Evolutionary conservation across 2,329 filamentous ascomycete species (phyloP), one percentile per base, ranked within the genome.

Genomic region (Xylariaceae sp.): DNA sequence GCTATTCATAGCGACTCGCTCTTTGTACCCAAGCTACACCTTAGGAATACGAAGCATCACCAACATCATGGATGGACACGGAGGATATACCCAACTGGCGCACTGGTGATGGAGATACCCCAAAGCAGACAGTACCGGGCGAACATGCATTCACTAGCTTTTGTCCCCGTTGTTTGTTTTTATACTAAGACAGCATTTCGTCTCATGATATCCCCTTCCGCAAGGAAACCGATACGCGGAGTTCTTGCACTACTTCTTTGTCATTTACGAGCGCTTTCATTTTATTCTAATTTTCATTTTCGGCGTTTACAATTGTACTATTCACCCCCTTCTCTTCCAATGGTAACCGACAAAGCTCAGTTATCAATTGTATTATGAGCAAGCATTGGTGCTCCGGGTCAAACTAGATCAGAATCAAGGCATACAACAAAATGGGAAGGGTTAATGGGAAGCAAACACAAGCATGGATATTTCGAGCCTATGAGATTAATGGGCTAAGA

Each of bases 11-110:
- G n/a, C n/a, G n/a, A 30, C 18, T 4, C 3, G 23, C 33, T 8
- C 7, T 11, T 24, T 8, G 27, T 46, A n/a, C n/a, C 27, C 23
- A 24, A 30, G 24, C 10, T 20, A 26, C 13, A 43, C 13, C 20
- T n/a, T 44, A 29, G 30, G 13, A 37, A 13, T 13, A 5, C 15
- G 11, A 26, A 40, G 20, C n/a, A 16, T 16, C 20, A 10, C 13
- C 10, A 3, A 42, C n/a, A 39, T 20, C 4, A 35, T 32, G 20
- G 18, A 47, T 39, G 16, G 30, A 46, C n/a, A 44, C 24, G 50
- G 35, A 50, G 50, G 55, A 47, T 55, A 48, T 55, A 51, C 55
- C 52, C 47, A 40, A 23, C 11, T 36, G n/a, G 39, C 7, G 27
- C 23, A 40, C 18, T 24, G 23, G 27, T 43, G 47, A 35, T 37